Evolutionary conservation across 2,329 filamentous ascomycete genomes (phyloP).

Genomic region (Scortechinia acanthostroma): DNA sequence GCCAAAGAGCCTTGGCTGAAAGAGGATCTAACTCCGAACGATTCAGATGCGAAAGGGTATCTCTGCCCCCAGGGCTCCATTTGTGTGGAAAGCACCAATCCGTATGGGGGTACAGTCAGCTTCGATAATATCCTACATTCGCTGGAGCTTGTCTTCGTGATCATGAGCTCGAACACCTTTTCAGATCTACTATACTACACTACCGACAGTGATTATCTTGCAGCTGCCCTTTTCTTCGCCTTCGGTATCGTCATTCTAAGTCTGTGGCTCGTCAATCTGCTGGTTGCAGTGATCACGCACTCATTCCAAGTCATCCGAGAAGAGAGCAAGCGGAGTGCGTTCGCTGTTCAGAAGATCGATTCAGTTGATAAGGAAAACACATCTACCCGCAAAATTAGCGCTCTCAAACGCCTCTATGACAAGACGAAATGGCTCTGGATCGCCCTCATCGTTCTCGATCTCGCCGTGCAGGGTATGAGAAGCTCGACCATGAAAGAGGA

Average conservation of each 20-base stretch:
- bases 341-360: conserved; percentile 64
- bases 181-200: conserved; percentile 91
- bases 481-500: conserved; percentile 67
- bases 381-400: not conserved
- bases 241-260: conserved; percentile 81
- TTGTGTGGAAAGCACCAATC: conserved; percentile 74
- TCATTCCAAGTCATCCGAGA: conserved; percentile 97
- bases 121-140: conserved; percentile 94
- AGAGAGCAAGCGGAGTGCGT: conserved; percentile 89
- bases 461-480: conserved; percentile 72
- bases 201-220: conserved; percentile 82
- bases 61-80: conserved; percentile 77
- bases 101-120: conserved; percentile 77
- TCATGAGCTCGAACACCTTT: conserved; percentile 98
- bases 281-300: conserved; percentile 94
- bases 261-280: conserved; percentile 89
- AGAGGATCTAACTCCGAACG: conserved; percentile 28
- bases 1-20: conserved; percentile 61
- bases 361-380: conserved; percentile 9
- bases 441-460: conserved; percentile 68
- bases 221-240: conserved; percentile 72
- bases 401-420: conserved; percentile 66
- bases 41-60: conserved; percentile 68
- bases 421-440: conserved; percentile 76
- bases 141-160: conserved; percentile 87